phyloP scores from a whole-genome alignment of 805 yeast species.

The Metschnikowia henanensis region DNA sequence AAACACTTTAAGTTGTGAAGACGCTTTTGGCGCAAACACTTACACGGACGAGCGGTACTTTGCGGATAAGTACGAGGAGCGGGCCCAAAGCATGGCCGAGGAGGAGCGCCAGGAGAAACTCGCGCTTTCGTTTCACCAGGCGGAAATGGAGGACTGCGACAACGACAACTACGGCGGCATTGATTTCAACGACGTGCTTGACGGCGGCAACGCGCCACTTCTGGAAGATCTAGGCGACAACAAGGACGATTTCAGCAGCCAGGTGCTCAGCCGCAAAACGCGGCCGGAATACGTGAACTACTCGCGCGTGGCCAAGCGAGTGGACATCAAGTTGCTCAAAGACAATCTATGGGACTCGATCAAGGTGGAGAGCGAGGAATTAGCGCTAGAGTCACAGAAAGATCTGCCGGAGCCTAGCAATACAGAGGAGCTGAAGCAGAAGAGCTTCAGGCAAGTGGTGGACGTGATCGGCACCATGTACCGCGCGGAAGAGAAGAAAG shows the following conservation, averaged over 20 bases:
- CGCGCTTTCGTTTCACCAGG: slow-evolving; percentile 40
- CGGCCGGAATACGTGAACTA: slow-evolving; percentile 50
- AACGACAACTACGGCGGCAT: slow-evolving; percentile 38
- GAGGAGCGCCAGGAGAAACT: slow-evolving; percentile 35
- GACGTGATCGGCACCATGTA: slow-evolving; percentile 52
- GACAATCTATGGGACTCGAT: slow-evolving; percentile 72
- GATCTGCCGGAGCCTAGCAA: slow-evolving; percentile 20
- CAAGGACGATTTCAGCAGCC: slow-evolving; percentile 18
- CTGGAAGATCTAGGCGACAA: slow-evolving; percentile 13
- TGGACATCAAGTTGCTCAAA: slow-evolving; percentile 72
- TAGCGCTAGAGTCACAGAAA: neutral
- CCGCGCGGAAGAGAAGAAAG: slow-evolving; percentile 54
- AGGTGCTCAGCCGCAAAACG: slow-evolving; percentile 23
- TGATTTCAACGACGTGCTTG: slow-evolving; percentile 45
- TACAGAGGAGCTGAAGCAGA: slow-evolving; percentile 24
- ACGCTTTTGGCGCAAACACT: slow-evolving; percentile 15
- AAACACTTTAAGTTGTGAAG: neutral
- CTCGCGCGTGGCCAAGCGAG: slow-evolving; percentile 74
- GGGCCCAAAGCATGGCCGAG: slow-evolving; percentile 33
- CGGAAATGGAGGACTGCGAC: slow-evolving; percentile 41
- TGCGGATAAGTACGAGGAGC: slow-evolving; percentile 57
- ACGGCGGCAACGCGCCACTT: slow-evolving; percentile 22
- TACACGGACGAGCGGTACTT: slow-evolving; percentile 69
- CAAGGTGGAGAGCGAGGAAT: slow-evolving; percentile 20
- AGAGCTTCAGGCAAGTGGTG: slow-evolving; percentile 46